A percentile compares a stretch with the other conserved stretches of the same genome.
Evolutionary conservation across 2,329 filamentous ascomycete genomes (phyloP).

Genomic region (Botrytis elliptica): DNA sequence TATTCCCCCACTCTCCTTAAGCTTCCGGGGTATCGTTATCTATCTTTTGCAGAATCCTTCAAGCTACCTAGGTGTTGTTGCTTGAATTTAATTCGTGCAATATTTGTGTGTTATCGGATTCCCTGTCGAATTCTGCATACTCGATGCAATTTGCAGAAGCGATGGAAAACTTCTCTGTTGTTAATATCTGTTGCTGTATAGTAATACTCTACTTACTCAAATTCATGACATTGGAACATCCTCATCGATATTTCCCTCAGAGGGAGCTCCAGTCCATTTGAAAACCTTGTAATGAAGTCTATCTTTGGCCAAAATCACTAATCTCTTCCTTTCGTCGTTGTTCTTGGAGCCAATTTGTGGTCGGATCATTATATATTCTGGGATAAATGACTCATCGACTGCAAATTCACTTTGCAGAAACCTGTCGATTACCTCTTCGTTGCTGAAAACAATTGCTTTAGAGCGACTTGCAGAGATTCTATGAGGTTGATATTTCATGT

Average conservation of each 20-base stretch:
- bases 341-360: slow-evolving; percentile 12
- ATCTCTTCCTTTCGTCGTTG: slow-evolving; percentile 27
- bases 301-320: slow-evolving; percentile 35
- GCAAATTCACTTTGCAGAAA: slow-evolving; percentile 28
- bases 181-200: neutral
- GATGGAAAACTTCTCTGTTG: neutral
- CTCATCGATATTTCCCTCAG: slow-evolving; percentile 20
- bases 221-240: slow-evolving; percentile 33
- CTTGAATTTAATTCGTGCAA: neutral
- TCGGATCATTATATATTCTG: slow-evolving; percentile 33
- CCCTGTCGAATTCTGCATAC: neutral
- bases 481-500: slow-evolving; percentile 24
- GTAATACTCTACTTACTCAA: neutral
- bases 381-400: slow-evolving; percentile 27
- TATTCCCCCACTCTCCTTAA: neutral
- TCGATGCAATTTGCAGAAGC: neutral
- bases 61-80: neutral
- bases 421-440: slow-evolving; percentile 27
- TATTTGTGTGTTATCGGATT: neutral
- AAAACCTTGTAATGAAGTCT: slow-evolving; percentile 36
- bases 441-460: slow-evolving; percentile 23
- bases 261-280: slow-evolving; percentile 19
- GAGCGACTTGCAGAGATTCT: slow-evolving; percentile 3
- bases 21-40: neutral
- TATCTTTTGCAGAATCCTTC: neutral